phyloP scores from a whole-genome alignment of 257 asterid genomes.

The Rehmannia glutinosa region DNA sequence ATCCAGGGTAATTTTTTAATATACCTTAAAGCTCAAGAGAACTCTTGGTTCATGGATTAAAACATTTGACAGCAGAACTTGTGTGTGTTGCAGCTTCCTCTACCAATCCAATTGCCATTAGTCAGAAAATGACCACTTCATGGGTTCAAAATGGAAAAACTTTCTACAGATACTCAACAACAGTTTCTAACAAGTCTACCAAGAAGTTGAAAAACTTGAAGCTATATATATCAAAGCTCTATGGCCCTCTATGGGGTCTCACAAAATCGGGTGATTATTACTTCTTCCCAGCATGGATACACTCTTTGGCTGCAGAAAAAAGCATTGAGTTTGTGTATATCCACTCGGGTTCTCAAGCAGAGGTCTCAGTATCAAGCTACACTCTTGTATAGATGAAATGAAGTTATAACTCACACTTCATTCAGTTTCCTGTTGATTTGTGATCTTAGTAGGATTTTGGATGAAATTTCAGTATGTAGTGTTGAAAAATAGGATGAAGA shows the following conservation, averaged over 20 bases:
- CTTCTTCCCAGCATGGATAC: slow-evolving; percentile 38
- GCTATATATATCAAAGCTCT: slow-evolving; percentile 37
- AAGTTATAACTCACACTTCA: not conserved
- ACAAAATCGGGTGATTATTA: slow-evolving; percentile 33
- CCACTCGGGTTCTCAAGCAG: slow-evolving; percentile 41
- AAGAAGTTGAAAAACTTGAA: slow-evolving; percentile 38
- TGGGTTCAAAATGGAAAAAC: slow-evolving; percentile 32
- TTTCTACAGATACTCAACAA: slow-evolving; percentile 34
- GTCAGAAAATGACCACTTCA: slow-evolving; percentile 27
- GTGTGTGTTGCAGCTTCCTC: slow-evolving; percentile 30
- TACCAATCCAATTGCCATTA: slow-evolving; percentile 15
- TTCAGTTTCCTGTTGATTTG: not conserved
- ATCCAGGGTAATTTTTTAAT: no score
- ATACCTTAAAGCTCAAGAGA: no score
- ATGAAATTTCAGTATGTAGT: no score
- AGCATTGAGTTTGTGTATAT: slow-evolving; percentile 50
- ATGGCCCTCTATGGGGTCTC: slow-evolving; percentile 64
- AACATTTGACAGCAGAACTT: no score
- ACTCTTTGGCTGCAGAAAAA: slow-evolving; percentile 38
- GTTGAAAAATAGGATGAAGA: slow-evolving; percentile 43
- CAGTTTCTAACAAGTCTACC: slow-evolving; percentile 37
- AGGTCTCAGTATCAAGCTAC: slow-evolving; percentile 40
- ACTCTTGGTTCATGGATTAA: no score
- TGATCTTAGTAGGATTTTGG: no score
- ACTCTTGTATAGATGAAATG: slow-evolving; percentile 23